These are phyloP conservation scores for Beauveria scarabaeidicola DNA, from an alignment of 2,329 filamentous ascomycete genomes.

Conservation along the genomic window DNA sequence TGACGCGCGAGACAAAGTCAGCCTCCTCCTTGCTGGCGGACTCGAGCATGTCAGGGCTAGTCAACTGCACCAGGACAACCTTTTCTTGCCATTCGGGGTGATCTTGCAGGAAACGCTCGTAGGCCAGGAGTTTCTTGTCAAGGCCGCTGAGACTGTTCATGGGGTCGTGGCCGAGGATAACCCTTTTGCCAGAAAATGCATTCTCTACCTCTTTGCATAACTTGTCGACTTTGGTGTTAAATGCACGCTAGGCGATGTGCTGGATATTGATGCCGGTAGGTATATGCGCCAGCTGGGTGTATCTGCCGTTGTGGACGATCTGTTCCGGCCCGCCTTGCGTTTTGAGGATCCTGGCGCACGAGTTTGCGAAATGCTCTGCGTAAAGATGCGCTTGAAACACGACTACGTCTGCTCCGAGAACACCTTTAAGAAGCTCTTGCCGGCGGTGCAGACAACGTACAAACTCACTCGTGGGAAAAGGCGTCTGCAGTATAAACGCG, in stretches of 20 bases:
- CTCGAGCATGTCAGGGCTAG: conserved; percentile 73
- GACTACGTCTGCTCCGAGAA: conserved; percentile 84
- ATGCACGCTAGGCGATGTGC: conserved; percentile 66
- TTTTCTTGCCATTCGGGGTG: conserved; percentile 88
- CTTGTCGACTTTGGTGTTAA: conserved; percentile 58
- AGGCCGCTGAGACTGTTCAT: conserved; percentile 88
- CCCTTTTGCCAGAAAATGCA: conserved; percentile 80
- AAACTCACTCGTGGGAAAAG: conserved; percentile 94
- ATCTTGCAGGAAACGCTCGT: conserved; percentile 81
- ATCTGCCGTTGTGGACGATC: conserved; percentile 55
- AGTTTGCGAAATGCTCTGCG: conserved; percentile 87
- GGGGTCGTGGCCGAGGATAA: conserved; percentile 92
- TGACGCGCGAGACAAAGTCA: conserved; percentile 80
- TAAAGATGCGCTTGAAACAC: conserved; percentile 96
- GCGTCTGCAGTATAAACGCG: conserved; percentile 86
- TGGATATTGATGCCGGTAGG: conserved; percentile 87
- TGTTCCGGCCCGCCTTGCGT: conserved; percentile 73
- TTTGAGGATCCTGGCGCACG: conserved; percentile 83
- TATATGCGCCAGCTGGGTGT: conserved; percentile 88
- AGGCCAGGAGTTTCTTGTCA: conserved; percentile 87
- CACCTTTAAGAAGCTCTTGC: conserved; percentile 82
- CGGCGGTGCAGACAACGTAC: conserved; percentile 78
- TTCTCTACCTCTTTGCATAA: conserved; percentile 64
- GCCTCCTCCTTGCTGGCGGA: conserved; percentile 63
- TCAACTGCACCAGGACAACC: conserved; percentile 90